Conservation (phyloP, 306 rosid species). For the Begonia loranthoides region DNA sequence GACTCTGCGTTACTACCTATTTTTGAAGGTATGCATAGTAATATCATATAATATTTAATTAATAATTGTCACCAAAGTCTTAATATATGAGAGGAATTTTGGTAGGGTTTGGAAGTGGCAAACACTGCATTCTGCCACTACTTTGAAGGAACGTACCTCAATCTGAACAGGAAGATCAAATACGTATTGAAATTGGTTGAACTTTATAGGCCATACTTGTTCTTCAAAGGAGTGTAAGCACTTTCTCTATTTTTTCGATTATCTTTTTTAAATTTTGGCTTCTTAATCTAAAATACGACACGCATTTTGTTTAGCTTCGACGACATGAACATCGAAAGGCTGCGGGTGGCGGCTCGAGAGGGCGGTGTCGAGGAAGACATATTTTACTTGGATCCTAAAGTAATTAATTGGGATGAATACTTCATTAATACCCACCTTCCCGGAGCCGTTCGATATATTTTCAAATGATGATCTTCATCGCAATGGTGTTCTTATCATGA, state of each 20-base stretch:
- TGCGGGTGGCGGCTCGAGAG: slow-evolving; percentile 26
- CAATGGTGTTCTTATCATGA: too few species aligned
- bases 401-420: slow-evolving; percentile 67
- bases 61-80: background rate
- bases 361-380: slow-evolving; percentile 30
- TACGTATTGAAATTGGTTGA: slow-evolving; percentile 60
- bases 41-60: background rate
- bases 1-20: slow-evolving; percentile 46
- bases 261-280: background rate
- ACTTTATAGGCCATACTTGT: slow-evolving; percentile 64
- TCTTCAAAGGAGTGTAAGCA: slow-evolving; percentile 68
- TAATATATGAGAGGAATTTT: background rate
- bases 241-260: background rate
- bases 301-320: slow-evolving; percentile 38
- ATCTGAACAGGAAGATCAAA: slow-evolving; percentile 40
- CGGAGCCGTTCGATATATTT: slow-evolving; percentile 44
- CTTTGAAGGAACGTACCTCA: slow-evolving; percentile 30
- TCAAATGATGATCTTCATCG: slow-evolving; percentile 25
- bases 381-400: slow-evolving; percentile 51
- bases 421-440: slow-evolving; percentile 38
- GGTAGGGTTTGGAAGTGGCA: slow-evolving; percentile 47
- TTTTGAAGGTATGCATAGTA: slow-evolving; percentile 32
- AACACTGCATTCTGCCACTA: slow-evolving; percentile 55
- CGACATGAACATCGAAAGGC: slow-evolving; percentile 40
- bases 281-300: background rate